Conservation (phyloP, 202 grass and related monocot genomes). For the Hordeum pubiflorum region DNA sequence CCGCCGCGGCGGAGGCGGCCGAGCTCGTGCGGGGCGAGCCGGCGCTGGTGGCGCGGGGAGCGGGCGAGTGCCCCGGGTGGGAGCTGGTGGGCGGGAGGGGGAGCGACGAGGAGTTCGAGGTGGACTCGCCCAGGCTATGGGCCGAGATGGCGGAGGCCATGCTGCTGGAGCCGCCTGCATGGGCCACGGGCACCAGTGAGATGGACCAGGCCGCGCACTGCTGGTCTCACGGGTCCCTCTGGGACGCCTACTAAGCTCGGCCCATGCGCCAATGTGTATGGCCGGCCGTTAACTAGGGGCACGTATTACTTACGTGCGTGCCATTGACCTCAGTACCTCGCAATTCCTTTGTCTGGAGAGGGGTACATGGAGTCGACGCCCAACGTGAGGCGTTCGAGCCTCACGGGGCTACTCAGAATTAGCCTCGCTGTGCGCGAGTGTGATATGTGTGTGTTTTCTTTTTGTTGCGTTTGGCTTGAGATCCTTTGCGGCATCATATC, state of each 20-base stretch:
- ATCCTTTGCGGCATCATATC: too few species aligned
- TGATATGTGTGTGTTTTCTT: background rate
- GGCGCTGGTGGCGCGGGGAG: background rate
- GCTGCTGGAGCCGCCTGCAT: slow-evolving; percentile 52
- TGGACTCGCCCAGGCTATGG: slow-evolving; percentile 64
- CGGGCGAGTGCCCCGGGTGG: background rate
- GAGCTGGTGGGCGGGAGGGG: slow-evolving; percentile 20
- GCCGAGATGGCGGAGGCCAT: slow-evolving; percentile 70
- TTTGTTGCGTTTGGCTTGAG: background rate
- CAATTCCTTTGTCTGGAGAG: background rate
- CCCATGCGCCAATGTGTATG: background rate
- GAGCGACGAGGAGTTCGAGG: slow-evolving; percentile 56
- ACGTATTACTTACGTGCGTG: background rate
- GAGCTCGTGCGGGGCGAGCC: slow-evolving; percentile 40
- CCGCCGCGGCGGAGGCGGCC: slow-evolving; percentile 50
- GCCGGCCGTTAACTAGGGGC: background rate
- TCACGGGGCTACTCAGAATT: background rate
- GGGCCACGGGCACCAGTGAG: slow-evolving; percentile 30
- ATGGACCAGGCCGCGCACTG: slow-evolving; percentile 13
- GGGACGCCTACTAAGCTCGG: slow-evolving; percentile 34
- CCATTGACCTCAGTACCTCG: background rate
- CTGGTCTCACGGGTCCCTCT: slow-evolving; percentile 48
- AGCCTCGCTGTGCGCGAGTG: background rate
- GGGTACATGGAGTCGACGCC: background rate
- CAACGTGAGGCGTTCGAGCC: background rate